Evolutionary conservation across 257 asterid species (phyloP), one percentile per base, ranked within the genome.

Genomic region (Penstemon barbatus): DNA sequence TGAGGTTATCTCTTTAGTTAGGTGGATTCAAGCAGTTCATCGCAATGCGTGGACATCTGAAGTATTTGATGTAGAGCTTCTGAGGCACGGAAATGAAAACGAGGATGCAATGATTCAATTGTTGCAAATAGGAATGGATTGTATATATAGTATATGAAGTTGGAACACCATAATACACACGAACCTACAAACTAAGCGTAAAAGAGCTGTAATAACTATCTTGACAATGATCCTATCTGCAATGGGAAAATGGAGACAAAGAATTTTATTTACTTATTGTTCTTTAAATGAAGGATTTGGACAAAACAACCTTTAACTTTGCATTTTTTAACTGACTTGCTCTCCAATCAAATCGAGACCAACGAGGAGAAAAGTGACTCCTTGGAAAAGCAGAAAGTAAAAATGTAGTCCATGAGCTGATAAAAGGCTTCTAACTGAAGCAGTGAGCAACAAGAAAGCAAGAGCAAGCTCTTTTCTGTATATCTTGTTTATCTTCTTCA

Each of bases 361-460:
- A 62, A 87, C 88, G 1, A 87, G 88, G 12, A 85, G 78, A 51
- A 87, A 87, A 3, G 89, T 83, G 78, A 85, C 69, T 4, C 95
- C 95, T 83, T 87, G 95, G 69, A 87, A 87, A 25, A 87, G 95
- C n/a, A 87, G 85, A 73, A 83, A 87, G 84, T 85, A 87, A 57
- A 87, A 87, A 46, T 87, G 95, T 11, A 87, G 86, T 41, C 95
- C 95, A 54, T 87, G 95, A 54, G 95, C 89, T 0, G 95, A 81
- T 70, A 87, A 73, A 39, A 87, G 85, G 79, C 95, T 87, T 70
- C 95, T 81, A 0, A 78, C 71, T 3, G 95, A 78, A 56, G 95
- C 95, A 0, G 89, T 87, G 8, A 87, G 75, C 71, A 87, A 72
- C 2, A 87, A 77, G 61, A 87, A 83, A 64, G 89, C 92, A 71